A percentile compares a stretch with the other conserved stretches of the same genome.
Evolutionary conservation across 2,329 filamentous ascomycete genomes (phyloP).

Genomic region (Elsinoe fawcettii): DNA sequence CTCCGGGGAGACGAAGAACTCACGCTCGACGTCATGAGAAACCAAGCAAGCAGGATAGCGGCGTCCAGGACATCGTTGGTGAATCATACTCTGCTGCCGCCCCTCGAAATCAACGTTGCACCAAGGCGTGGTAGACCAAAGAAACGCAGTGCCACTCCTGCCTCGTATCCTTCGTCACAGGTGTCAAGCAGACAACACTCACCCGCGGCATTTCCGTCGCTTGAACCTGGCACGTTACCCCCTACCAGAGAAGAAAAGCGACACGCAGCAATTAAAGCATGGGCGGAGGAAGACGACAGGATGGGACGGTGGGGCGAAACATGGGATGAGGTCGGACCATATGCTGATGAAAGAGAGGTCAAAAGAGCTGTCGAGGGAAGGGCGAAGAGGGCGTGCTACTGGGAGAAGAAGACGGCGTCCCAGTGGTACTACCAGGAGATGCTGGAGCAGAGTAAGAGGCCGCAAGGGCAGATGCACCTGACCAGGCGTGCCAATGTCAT

Average conservation of each 20-base stretch:
- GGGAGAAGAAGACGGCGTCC: neutral
- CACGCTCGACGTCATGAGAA: neutral
- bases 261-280: neutral
- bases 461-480: neutral
- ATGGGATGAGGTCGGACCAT: conserved; percentile 3
- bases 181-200: neutral
- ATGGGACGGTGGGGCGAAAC: neutral
- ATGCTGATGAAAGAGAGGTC: conserved; percentile 5
- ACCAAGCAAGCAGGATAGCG: neutral
- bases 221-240: neutral
- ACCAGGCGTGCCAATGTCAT: conserved; percentile 2
- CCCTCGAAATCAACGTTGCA: neutral
- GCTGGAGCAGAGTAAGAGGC: conserved; percentile 7
- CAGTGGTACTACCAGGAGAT: conserved; percentile 7
- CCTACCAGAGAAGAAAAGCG: conserved; percentile 4
- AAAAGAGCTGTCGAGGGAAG: neutral
- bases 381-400: conserved; percentile 7
- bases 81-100: neutral
- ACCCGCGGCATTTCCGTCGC: neutral
- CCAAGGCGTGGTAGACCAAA: neutral
- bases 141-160: neutral
- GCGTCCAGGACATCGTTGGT: neutral
- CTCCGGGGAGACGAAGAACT: neutral
- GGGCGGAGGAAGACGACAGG: neutral
- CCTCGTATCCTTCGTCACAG: neutral